Conservation (phyloP, 805 yeast genomes). For the Candida awuae region DNA sequence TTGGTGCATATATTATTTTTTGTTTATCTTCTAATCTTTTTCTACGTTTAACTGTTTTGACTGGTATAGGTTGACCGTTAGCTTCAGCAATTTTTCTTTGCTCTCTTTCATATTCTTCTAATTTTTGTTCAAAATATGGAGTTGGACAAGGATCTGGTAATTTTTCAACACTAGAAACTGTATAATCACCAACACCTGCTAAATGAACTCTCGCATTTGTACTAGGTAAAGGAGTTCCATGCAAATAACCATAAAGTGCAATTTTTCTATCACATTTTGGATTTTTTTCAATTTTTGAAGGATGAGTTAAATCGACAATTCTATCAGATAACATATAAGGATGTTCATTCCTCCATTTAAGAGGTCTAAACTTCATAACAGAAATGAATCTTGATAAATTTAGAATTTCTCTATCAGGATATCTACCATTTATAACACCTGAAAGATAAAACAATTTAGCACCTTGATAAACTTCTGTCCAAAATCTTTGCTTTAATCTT, state of each 20-base stretch:
- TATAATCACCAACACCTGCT: constrained; percentile 91
- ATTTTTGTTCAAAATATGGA: constrained; percentile 79
- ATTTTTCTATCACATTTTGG: constrained; percentile 82
- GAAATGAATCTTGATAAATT: constrained; percentile 87
- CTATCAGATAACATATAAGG: constrained; percentile 90
- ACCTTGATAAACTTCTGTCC: constrained; percentile 99
- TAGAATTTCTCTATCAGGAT: constrained; percentile 92
- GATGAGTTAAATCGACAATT: constrained; percentile 87
- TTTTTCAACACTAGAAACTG: constrained; percentile 70
- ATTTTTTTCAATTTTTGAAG: constrained; percentile 66
- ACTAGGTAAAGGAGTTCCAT: constrained; percentile 79
- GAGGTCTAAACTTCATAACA: constrained; percentile 97
- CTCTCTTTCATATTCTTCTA: constrained; percentile 76
- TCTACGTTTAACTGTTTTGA: constrained; percentile 52
- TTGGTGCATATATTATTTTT: constrained; percentile 93
- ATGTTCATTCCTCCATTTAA: constrained; percentile 98
- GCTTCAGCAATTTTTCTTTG: constrained; percentile 57
- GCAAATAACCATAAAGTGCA: constrained; percentile 89
- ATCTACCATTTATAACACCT: constrained; percentile 94
- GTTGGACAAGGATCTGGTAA: constrained; percentile 99
- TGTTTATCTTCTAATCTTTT: constrained; percentile 90
- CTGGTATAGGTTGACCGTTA: constrained; percentile 42
- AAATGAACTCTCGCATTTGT: constrained; percentile 74
- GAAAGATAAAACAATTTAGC: constrained; percentile 91
- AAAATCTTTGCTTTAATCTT: constrained; percentile 83